Evolutionary conservation across 805 yeast species (phyloP).

Genomic region (Nakazawaea peltata): DNA sequence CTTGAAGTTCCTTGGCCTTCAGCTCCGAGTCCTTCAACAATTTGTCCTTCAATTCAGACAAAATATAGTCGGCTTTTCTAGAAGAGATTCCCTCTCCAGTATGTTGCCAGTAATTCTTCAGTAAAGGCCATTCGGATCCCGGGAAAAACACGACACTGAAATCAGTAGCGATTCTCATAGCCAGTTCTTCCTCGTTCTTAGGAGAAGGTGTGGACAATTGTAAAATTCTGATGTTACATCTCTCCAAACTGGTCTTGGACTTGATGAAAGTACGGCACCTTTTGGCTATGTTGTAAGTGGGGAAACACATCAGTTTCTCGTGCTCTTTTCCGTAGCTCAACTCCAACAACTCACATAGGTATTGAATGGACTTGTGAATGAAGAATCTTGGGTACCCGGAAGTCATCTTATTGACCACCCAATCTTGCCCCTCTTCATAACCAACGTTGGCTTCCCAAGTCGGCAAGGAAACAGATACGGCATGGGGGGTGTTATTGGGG

Average conservation of each 20-base stretch:
- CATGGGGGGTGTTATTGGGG: slow-evolving; percentile 85
- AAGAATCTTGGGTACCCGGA: slow-evolving; percentile 89
- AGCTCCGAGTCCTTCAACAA: slow-evolving; percentile 22
- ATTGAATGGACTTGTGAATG: slow-evolving; percentile 55
- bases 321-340: slow-evolving; percentile 72
- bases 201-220: slow-evolving; percentile 72
- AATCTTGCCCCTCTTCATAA: slow-evolving; percentile 82
- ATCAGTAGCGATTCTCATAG: slow-evolving; percentile 54
- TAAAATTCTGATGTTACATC: slow-evolving; percentile 47
- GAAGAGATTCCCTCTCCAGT: slow-evolving; percentile 96
- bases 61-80: slow-evolving; percentile 77
- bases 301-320: slow-evolving; percentile 69
- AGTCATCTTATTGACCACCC: slow-evolving; percentile 69
- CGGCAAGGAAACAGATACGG: slow-evolving; percentile 91
- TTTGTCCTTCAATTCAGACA: slow-evolving; percentile 46
- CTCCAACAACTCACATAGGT: slow-evolving; percentile 45
- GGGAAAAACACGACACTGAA: slow-evolving; percentile 80
- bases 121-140: slow-evolving; percentile 44
- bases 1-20: slow-evolving; percentile 12
- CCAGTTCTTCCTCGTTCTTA: slow-evolving; percentile 45
- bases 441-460: slow-evolving; percentile 93
- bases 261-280: slow-evolving; percentile 77
- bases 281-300: slow-evolving; percentile 72
- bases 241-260: slow-evolving; percentile 27
- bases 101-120: slow-evolving; percentile 94